A percentile compares a stretch with the other conserved stretches of the same genome.
phyloP scores from a whole-genome alignment of 2,329 filamentous ascomycete genomes.

The Capronia americana region DNA sequence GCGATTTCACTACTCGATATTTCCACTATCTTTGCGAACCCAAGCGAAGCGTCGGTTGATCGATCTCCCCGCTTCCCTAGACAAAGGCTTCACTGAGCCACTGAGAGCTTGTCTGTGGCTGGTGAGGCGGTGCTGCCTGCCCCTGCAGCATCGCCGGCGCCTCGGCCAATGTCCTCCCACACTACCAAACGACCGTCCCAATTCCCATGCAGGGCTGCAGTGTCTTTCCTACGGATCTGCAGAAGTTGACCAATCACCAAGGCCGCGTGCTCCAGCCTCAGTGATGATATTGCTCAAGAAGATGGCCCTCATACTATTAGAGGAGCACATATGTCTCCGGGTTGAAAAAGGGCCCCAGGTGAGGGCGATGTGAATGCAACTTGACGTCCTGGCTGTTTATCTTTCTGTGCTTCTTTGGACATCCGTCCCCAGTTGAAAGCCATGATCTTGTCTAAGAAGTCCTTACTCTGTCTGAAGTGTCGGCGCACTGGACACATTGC shows the following conservation, averaged over 20 bases:
- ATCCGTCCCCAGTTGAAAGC: neutral
- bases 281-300: too few relatives aligned
- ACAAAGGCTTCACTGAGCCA: neutral
- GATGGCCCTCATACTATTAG: too few relatives aligned
- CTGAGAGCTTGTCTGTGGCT: neutral
- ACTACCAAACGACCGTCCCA: neutral
- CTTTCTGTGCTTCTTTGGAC: neutral
- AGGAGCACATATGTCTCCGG: too few relatives aligned
- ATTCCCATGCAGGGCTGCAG: neutral
- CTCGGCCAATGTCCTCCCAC: neutral
- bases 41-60: neutral
- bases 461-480: slow-evolving; percentile 3
- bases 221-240: too few relatives aligned
- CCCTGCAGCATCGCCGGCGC: neutral
- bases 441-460: neutral
- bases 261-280: too few relatives aligned
- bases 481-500: neutral
- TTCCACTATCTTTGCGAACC: neutral
- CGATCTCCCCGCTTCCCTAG: neutral
- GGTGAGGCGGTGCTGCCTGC: neutral
- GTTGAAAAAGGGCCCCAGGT: too few relatives aligned
- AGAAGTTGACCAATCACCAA: too few relatives aligned
- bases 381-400: neutral
- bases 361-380: too few relatives aligned
- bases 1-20: neutral